Evolutionary conservation across 352 stramenopile genomes (phyloP).

Genomic region (Salisapilia sapeloensis): DNA sequence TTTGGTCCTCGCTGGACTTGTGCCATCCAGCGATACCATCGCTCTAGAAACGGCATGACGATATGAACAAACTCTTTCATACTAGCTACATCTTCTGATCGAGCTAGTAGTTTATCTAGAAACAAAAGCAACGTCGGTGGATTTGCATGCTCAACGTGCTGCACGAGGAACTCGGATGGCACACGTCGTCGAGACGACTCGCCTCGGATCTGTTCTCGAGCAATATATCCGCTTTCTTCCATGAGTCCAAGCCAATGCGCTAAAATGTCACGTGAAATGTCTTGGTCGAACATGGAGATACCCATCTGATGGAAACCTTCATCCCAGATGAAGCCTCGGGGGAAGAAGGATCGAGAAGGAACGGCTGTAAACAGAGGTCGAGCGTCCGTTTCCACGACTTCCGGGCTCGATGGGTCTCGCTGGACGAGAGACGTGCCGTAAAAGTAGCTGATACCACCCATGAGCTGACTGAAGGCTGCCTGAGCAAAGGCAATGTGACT

Average conservation of each 20-base stretch:
- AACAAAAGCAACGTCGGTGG: constrained; percentile 80
- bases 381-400: constrained; percentile 15
- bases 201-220: constrained; percentile 83
- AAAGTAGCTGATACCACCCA: constrained; percentile 84
- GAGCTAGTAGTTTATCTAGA: constrained; percentile 58
- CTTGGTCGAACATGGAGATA: constrained; percentile 53
- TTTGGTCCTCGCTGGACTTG: constrained; percentile 34
- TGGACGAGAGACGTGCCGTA: constrained; percentile 70
- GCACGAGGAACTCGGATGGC: constrained; percentile 79
- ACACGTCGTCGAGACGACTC: constrained; percentile 52
- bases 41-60: constrained; percentile 53
- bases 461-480: constrained; percentile 78
- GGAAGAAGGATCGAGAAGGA: constrained; percentile 89
- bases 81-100: constrained; percentile 6
- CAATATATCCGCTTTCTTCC: constrained; percentile 82
- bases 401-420: constrained; percentile 17
- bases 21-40: constrained; percentile 66
- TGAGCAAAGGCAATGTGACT: constrained; percentile 58
- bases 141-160: constrained; percentile 85
- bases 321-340: constrained; percentile 88
- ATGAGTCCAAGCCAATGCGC: constrained; percentile 80
- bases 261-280: constrained; percentile 65
- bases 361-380: constrained; percentile 76
- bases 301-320: constrained; percentile 90
- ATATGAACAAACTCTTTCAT: constrained; percentile 31